Percentiles rank a stretch among this genome's conserved stretches.
These are phyloP conservation scores for Barnettozyma sp. DNA, from an alignment of 805 yeast species.

Conservation along the genomic window DNA sequence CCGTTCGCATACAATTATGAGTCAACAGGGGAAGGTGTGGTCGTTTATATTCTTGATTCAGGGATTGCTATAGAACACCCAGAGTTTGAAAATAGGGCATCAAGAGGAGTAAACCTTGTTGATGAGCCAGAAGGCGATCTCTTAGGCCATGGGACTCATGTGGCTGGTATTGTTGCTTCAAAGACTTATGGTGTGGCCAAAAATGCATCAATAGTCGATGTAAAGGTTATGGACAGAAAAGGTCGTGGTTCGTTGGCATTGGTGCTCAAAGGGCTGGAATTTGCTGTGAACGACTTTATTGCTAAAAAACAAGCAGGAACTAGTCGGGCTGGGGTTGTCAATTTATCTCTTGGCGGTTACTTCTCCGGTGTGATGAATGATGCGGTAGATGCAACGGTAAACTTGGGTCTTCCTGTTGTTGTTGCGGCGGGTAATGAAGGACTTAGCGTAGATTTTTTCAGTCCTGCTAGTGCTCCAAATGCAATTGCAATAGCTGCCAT, in stretches of 20 bases:
- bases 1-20: conserved; percentile 39
- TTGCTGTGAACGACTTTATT: conserved; percentile 52
- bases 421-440: conserved; percentile 86
- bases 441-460: conserved; percentile 63
- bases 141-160: conserved; percentile 91
- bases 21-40: conserved; percentile 50
- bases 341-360: conserved; percentile 72
- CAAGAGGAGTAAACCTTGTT: conserved; percentile 53
- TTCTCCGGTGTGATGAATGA: conserved; percentile 57
- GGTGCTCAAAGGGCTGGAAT: conserved; percentile 60
- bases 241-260: conserved; percentile 66
- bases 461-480: conserved; percentile 73
- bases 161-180: conserved; percentile 84
- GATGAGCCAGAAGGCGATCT: conserved; percentile 33
- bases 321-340: conserved; percentile 68
- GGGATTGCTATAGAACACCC: conserved; percentile 58
- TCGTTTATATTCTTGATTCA: conserved; percentile 76
- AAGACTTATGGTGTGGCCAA: conserved; percentile 79
- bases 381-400: conserved; percentile 68
- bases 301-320: no score
- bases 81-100: conserved; percentile 58
- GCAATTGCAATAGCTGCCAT: conserved; percentile 85
- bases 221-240: conserved; percentile 57
- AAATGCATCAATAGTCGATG: conserved; percentile 49
- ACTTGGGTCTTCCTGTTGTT: conserved; percentile 61